Evolutionary conservation across 1,284 basidiomycete genomes (phyloP), one percentile per base, ranked within the genome.

Genomic region (Neonothopanus nambi): DNA sequence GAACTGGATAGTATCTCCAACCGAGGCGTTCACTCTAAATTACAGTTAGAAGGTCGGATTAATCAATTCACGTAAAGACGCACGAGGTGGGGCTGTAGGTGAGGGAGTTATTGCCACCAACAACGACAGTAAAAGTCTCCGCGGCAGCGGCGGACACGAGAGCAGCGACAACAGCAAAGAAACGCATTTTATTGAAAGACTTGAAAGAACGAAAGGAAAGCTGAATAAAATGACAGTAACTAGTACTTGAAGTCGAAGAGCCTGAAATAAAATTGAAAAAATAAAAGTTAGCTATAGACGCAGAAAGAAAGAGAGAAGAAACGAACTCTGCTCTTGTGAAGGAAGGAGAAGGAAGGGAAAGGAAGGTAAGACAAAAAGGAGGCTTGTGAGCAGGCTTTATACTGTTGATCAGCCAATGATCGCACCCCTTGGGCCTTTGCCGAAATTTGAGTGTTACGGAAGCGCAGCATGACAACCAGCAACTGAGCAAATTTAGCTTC

Each of bases 61-160:
- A 12, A 12, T 7, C 38, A 30, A 43, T n/a, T 20, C 7, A 30
- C 40, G 18, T 23, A 4, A 13, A 24, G 18, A 53, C 57, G 46
- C 26, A 58, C 57, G 56, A 52, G 28, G 52, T 47, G 13, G 58
- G 58, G 50, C 36, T 57, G 50, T 49, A 59, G 12, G 56, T 46
- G 21, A 57, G 36, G n/a, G 57, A 40, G 11, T 11, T 40, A 20
- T 56, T 58, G 11, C 52, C 58, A 41, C 58, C 58, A 47, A 59
- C 58, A 26, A 50, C 20, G 17, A 59, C 50, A 8, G 42, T 57
- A 45, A 59, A 52, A 23, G 57, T 59, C 30, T 53, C 55, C 26
- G 58, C 55, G 28, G 51, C 49, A 36, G 39, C 55, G 40, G 46
- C 35, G 41, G 57, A 48, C 33, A 51, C 49, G 37, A 52, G 52